phyloP scores from a whole-genome alignment of 2,329 filamentous ascomycete genomes.

The Cladosporium phlei region DNA sequence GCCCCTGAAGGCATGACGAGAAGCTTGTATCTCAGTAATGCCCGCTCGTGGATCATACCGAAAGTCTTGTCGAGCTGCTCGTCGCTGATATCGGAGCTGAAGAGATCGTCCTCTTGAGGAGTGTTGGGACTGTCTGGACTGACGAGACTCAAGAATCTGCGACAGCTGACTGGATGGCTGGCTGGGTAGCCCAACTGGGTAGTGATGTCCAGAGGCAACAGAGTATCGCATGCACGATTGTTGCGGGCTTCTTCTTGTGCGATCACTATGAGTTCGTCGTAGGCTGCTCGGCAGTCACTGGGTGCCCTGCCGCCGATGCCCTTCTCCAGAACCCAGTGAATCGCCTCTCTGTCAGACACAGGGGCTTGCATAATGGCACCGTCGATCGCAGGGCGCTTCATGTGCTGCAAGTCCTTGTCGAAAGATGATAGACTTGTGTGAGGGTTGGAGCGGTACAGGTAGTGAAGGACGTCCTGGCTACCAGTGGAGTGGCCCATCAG shows the following conservation, averaged over 20 bases:
- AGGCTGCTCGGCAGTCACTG: slow-evolving; percentile 43
- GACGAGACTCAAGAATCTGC: slow-evolving; percentile 55
- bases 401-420: slow-evolving; percentile 30
- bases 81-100: slow-evolving; percentile 66
- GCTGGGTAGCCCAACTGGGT: slow-evolving; percentile 42
- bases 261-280: slow-evolving; percentile 31
- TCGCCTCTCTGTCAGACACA: slow-evolving; percentile 68
- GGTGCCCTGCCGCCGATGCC: slow-evolving; percentile 15
- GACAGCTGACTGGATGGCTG: slow-evolving; percentile 46
- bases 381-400: slow-evolving; percentile 50
- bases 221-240: slow-evolving; percentile 22
- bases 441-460: slow-evolving; percentile 33
- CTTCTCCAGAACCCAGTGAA: slow-evolving; percentile 43
- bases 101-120: slow-evolving; percentile 76
- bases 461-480: slow-evolving; percentile 64
- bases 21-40: slow-evolving; percentile 46
- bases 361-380: slow-evolving; percentile 77
- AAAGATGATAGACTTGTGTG: slow-evolving; percentile 29
- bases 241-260: slow-evolving; percentile 25
- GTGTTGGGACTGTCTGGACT: slow-evolving; percentile 52
- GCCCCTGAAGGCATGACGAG: slow-evolving; percentile 62
- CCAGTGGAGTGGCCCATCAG: slow-evolving; percentile 67
- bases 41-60: slow-evolving; percentile 48
- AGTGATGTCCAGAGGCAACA: slow-evolving; percentile 40
- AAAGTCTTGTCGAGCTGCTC: slow-evolving; percentile 60